phyloP scores from a whole-genome alignment of 2,329 filamentous ascomycete genomes.

The Pseudocercospora musae region DNA sequence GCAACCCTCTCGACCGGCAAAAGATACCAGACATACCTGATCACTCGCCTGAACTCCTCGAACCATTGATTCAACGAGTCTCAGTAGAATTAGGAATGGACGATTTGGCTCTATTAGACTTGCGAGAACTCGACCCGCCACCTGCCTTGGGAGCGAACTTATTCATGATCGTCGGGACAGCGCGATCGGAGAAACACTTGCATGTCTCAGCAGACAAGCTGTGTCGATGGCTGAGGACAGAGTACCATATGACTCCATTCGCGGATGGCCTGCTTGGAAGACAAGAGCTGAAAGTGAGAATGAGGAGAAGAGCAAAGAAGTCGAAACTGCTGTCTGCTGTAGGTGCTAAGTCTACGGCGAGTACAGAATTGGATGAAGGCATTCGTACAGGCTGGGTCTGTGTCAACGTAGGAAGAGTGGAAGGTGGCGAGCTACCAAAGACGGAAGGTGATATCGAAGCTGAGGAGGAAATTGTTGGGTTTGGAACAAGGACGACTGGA shows the following conservation, averaged over 20 bases:
- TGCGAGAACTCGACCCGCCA: slow-evolving; percentile 79
- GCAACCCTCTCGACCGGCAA: slow-evolving; percentile 50
- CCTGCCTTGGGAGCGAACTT: slow-evolving; percentile 83
- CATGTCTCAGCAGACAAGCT: slow-evolving; percentile 88
- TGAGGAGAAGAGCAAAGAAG: slow-evolving; percentile 74
- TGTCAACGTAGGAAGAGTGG: slow-evolving; percentile 75
- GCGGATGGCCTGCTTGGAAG: slow-evolving; percentile 87
- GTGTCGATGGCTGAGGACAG: slow-evolving; percentile 76
- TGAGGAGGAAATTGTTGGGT: slow-evolving; percentile 67
- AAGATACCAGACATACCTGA: slow-evolving; percentile 62
- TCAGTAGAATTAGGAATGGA: slow-evolving; percentile 85
- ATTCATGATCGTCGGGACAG: slow-evolving; percentile 89
- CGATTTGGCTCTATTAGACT: slow-evolving; percentile 73
- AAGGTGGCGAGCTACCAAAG: slow-evolving; percentile 64
- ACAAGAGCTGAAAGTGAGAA: slow-evolving; percentile 85
- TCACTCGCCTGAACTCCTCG: slow-evolving; percentile 67
- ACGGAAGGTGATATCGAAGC: slow-evolving; percentile 31
- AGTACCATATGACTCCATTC: slow-evolving; percentile 68
- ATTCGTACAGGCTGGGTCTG: slow-evolving; percentile 95
- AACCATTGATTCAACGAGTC: slow-evolving; percentile 70
- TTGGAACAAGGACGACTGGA: slow-evolving; percentile 59
- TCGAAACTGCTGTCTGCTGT: slow-evolving; percentile 75
- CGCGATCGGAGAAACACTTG: slow-evolving; percentile 87
- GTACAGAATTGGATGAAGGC: slow-evolving; percentile 70
- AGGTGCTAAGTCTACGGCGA: slow-evolving; percentile 56